Base-by-base conservation (phyloP, 75 land plant genomes). In the Azolla pinnata region DNA sequence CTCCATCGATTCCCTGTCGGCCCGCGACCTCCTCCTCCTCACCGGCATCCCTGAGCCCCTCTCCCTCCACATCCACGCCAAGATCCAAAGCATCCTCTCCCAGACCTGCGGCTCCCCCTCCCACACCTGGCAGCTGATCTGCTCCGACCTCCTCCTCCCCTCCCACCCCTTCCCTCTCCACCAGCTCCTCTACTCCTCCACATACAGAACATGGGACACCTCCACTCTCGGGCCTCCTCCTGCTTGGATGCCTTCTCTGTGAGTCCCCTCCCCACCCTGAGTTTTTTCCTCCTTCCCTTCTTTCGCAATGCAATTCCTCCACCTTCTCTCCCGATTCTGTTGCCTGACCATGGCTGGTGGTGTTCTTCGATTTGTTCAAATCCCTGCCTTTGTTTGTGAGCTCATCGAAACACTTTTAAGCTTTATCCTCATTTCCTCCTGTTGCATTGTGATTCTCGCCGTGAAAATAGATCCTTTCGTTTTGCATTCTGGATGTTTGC, bases 211-310 rank as follows among this genome's bases (percentile, higher is more conserved):
- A 29, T 84, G 77, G 78, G 76, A 77, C 49, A 56, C 83, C 38
- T 29, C 64, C 17, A 35, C 33, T 29, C 32, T 60, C 20, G 79
- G 70, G 5, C 77, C 66, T 16, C 77, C 83, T 48, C 86, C 86
- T 4, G 89, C 83, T 40, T 92, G 97, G 97, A 56, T 77, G 33
- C 97, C 97, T 21, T 70, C 73, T 38, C 48, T 67, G 93, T 91
- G 59, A 63, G 67, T 40, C 18, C 38, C 25, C 50, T 29, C 17
- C 2, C n/a, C n/a, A 20, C 4, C 12, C 4, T 29, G 30, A 29
- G 4, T 44, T 4, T 21, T 7, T 0, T 33, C 12, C 38, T 14
- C 14, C 42, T 38, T 14, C 42, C 42, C 7, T 38, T 38, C 14
- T 38, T 14, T 38, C 42, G 14, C 14, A 14, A 38, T 38, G 14